phyloP scores from a whole-genome alignment of 2,329 filamentous ascomycete species.

The Colletotrichum sp. region DNA sequence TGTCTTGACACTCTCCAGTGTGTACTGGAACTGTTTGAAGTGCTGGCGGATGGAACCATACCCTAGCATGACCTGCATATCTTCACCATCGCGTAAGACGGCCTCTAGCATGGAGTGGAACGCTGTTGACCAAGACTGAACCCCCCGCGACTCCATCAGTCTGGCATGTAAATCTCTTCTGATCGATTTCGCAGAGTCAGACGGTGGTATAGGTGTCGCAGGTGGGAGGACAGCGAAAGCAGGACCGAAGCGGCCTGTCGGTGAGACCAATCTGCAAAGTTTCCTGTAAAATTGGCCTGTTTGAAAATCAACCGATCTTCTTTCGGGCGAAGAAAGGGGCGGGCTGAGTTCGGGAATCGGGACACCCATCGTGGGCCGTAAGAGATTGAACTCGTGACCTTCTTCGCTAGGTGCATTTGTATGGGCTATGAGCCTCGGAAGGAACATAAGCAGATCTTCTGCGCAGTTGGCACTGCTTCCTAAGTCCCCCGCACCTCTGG shows the following conservation, averaged over 20 bases:
- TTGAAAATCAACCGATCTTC: constrained; percentile 48
- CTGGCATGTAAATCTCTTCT: constrained; percentile 12
- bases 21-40: constrained; percentile 51
- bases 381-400: constrained; percentile 48
- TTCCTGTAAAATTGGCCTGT: constrained; percentile 49
- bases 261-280: constrained; percentile 49
- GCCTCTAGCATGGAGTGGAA: constrained; percentile 63
- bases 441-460: background rate
- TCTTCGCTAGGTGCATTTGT: constrained; percentile 32
- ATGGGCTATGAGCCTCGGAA: constrained; percentile 47
- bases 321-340: constrained; percentile 39
- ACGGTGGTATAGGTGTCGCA: background rate
- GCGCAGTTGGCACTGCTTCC: background rate
- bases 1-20: constrained; percentile 56
- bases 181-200: background rate
- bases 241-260: constrained; percentile 55
- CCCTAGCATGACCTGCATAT: constrained; percentile 61
- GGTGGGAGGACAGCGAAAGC: constrained; percentile 38
- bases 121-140: constrained; percentile 56
- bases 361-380: constrained; percentile 39
- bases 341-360: constrained; percentile 40
- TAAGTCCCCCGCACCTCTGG: background rate
- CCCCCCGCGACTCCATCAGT: constrained; percentile 12
- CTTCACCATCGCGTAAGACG: constrained; percentile 64
- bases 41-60: constrained; percentile 60